phyloP scores from a whole-genome alignment of 805 yeast species.

The Metschnikowia borealis region DNA sequence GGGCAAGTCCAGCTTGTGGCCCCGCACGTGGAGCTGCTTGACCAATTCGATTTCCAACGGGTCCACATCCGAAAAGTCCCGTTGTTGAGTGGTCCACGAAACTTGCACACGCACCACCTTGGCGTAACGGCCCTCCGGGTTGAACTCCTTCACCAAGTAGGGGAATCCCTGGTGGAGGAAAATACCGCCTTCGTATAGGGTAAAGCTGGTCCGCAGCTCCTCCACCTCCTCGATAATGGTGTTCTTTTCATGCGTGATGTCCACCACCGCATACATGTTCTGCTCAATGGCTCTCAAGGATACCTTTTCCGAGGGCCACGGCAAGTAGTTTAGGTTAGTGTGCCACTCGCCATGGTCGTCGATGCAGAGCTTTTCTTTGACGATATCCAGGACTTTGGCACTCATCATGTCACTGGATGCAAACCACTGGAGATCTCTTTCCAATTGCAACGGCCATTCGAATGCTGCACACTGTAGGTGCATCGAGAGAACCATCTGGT shows the following conservation, averaged over 20 bases:
- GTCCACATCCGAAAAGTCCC: slow-evolving; percentile 92
- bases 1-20: slow-evolving; percentile 42
- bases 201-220: slow-evolving; percentile 82
- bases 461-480: slow-evolving; percentile 95
- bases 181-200: slow-evolving; percentile 88
- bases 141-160: slow-evolving; percentile 79
- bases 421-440: slow-evolving; percentile 57
- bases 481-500: slow-evolving; percentile 55
- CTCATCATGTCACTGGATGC: slow-evolving; percentile 27
- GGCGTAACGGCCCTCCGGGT: slow-evolving; percentile 74
- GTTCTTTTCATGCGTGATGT: slow-evolving; percentile 72
- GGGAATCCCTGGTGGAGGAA: slow-evolving; percentile 92
- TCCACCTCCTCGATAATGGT: slow-evolving; percentile 85
- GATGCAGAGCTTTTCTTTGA: slow-evolving; percentile 34
- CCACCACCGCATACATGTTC: slow-evolving; percentile 82
- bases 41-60: slow-evolving; percentile 69
- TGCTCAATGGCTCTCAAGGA: slow-evolving; percentile 82
- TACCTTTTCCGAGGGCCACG: slow-evolving; percentile 77
- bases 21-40: slow-evolving; percentile 46
- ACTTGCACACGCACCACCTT: slow-evolving; percentile 85
- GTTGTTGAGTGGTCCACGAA: slow-evolving; percentile 87
- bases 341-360: slow-evolving; percentile 30
- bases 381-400: slow-evolving; percentile 26
- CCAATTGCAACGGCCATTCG: slow-evolving; percentile 63
- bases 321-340: slow-evolving; percentile 51